These are phyloP conservation scores for Lipomyces yamadae DNA, from an alignment of 805 yeast genomes.

Conservation along the genomic window DNA sequence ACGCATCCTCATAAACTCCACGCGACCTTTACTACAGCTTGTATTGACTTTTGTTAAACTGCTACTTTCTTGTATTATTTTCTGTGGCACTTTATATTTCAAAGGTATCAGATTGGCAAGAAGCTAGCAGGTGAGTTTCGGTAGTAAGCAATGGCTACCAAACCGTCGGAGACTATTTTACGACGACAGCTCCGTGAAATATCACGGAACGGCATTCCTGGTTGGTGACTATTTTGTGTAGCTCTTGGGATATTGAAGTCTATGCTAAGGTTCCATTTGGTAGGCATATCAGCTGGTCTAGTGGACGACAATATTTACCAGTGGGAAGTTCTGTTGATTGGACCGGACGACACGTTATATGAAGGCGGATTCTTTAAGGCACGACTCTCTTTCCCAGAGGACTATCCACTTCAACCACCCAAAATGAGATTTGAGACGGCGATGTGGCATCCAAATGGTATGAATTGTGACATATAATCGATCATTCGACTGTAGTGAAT, in stretches of 20 bases:
- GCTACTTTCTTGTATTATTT: background rate
- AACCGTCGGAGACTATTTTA: constrained; percentile 31
- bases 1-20: background rate
- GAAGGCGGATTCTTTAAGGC: constrained; percentile 80
- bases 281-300: constrained; percentile 83
- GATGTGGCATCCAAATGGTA: constrained; percentile 77
- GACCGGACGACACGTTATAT: constrained; percentile 72
- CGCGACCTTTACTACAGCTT: background rate
- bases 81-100: background rate
- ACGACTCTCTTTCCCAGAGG: constrained; percentile 61
- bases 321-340: constrained; percentile 75
- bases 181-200: constrained; percentile 36
- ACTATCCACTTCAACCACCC: constrained; percentile 75
- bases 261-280: background rate
- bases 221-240: constrained; percentile 1
- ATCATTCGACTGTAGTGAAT: background rate
- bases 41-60: background rate
- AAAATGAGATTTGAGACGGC: constrained; percentile 68
- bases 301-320: constrained; percentile 54
- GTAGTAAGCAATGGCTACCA: constrained; percentile 23
- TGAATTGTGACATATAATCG: background rate
- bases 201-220: constrained; percentile 35
- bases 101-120: background rate
- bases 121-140: background rate
- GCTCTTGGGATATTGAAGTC: background rate